Evolutionary conservation across 2,329 filamentous ascomycete genomes (phyloP).

Genomic region (Xylaria sp.): DNA sequence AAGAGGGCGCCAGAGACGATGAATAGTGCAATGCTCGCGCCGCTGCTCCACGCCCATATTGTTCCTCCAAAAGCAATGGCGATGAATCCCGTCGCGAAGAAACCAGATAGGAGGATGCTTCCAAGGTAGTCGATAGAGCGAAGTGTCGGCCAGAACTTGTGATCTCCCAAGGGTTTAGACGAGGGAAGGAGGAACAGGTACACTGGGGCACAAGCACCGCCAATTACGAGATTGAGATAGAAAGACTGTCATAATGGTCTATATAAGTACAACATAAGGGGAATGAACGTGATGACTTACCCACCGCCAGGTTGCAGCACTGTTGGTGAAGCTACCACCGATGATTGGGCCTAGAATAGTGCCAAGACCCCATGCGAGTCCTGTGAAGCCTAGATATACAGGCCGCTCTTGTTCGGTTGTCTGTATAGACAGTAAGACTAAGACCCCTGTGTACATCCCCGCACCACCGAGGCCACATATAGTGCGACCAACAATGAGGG

Average conservation of each 20-base stretch:
- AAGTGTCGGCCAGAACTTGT: not conserved
- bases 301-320: slow-evolving; percentile 56
- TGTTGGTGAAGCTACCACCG: slow-evolving; percentile 58
- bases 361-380: slow-evolving; percentile 55
- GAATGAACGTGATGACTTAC: not conserved
- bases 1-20: not conserved
- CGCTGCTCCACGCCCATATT: not conserved
- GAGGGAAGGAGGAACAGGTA: not conserved
- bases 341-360: slow-evolving; percentile 59
- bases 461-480: slow-evolving; percentile 57
- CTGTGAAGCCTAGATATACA: slow-evolving; percentile 40
- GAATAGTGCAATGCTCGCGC: not conserved
- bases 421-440: slow-evolving; percentile 40
- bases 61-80: slow-evolving; percentile 2
- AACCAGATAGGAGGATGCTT: not conserved
- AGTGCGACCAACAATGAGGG: slow-evolving; percentile 58
- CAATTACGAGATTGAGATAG: slow-evolving; percentile 10
- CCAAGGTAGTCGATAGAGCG: not conserved
- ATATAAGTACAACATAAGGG: not conserved
- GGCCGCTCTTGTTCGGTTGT: slow-evolving; percentile 33
- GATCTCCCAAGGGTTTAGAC: not conserved
- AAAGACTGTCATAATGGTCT: not conserved
- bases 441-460: slow-evolving; percentile 54
- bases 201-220: not conserved
- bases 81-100: not conserved